These are phyloP conservation scores for Fusarium tupiense DNA, from an alignment of 2,329 filamentous ascomycete species.

Conservation along the genomic window DNA sequence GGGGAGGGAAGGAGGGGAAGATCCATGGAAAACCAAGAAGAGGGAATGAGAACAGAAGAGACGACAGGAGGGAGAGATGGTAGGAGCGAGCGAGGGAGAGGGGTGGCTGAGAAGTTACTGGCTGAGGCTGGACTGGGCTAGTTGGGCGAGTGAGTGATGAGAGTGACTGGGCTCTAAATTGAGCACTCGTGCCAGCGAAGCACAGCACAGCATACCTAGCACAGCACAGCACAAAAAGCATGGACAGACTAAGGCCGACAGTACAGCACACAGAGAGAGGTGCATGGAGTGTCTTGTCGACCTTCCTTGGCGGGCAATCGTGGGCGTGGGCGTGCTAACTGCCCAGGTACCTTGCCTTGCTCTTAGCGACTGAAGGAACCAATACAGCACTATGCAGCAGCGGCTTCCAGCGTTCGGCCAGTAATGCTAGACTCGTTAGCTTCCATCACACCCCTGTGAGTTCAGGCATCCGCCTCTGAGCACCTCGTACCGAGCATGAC, in stretches of 20 bases:
- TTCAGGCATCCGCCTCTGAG: constrained; percentile 16
- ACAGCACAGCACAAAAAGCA: constrained; percentile 17
- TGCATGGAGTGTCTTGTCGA: constrained; percentile 16
- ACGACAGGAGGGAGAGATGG: constrained; percentile 33
- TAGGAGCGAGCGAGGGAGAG: constrained; percentile 34
- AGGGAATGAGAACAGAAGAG: constrained; percentile 19
- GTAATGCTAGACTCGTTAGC: constrained; percentile 21
- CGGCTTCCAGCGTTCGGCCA: constrained; percentile 25
- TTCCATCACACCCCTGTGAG: constrained; percentile 27
- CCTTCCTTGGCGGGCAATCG: constrained; percentile 24
- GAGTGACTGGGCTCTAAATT: neutral
- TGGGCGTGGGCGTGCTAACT: neutral
- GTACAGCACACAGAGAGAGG: neutral
- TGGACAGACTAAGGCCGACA: neutral
- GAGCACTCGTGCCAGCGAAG: constrained; percentile 43
- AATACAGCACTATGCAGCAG: constrained; percentile 37
- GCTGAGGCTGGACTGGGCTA: constrained; percentile 36
- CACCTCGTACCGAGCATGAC: constrained; percentile 10
- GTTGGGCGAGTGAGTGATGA: neutral
- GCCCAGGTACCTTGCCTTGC: neutral
- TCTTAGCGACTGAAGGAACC: constrained; percentile 18
- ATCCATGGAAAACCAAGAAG: constrained; percentile 36
- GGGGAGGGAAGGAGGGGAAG: constrained; percentile 42
- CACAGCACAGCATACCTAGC: constrained; percentile 21
- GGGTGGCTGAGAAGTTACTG: constrained; percentile 46